Evolutionary conservation across 129 eudicot species (phyloP).

Genomic region (Lactuca saligna): DNA sequence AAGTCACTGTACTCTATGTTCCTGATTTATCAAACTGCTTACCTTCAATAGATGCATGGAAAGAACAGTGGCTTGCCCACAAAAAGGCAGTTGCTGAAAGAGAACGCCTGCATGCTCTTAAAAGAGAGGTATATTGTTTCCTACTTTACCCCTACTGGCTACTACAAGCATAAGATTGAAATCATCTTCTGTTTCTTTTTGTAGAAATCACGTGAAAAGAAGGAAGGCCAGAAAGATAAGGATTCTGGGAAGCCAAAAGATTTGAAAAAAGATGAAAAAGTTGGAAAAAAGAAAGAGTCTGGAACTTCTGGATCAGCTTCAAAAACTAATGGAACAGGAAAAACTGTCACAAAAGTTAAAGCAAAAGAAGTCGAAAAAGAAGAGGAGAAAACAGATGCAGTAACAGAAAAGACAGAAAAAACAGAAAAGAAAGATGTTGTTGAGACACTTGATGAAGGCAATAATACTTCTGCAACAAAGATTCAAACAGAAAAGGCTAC

Average conservation of each 20-base stretch:
- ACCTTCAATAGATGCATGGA: conserved; percentile 81
- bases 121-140: conserved; percentile 55
- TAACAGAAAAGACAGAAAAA: conserved; percentile 22
- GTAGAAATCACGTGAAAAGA: conserved; percentile 57
- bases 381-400: conserved; percentile 30
- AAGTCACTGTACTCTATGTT: conserved; percentile 78
- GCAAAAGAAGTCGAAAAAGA: conserved; percentile 41
- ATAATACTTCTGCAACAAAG: conserved; percentile 36
- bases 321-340: conserved; percentile 40
- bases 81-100: conserved; percentile 80
- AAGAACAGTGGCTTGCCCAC: conserved; percentile 81
- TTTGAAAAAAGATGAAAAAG: conserved; percentile 37
- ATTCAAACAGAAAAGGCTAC: conserved; percentile 33
- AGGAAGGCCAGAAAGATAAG: conserved; percentile 52
- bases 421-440: conserved; percentile 36
- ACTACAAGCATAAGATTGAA: background rate
- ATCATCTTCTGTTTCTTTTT: conserved; percentile 16
- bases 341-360: conserved; percentile 31
- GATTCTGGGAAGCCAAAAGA: conserved; percentile 43
- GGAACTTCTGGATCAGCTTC: conserved; percentile 33
- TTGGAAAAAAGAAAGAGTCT: conserved; percentile 49
- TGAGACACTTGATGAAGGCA: conserved; percentile 37
- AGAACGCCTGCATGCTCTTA: conserved; percentile 43
- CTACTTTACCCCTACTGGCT: background rate
- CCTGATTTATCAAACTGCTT: conserved; percentile 91